These are phyloP conservation scores for Epichloe uncinata DNA, from an alignment of 2,329 filamentous ascomycete species.

Conservation along the genomic window DNA sequence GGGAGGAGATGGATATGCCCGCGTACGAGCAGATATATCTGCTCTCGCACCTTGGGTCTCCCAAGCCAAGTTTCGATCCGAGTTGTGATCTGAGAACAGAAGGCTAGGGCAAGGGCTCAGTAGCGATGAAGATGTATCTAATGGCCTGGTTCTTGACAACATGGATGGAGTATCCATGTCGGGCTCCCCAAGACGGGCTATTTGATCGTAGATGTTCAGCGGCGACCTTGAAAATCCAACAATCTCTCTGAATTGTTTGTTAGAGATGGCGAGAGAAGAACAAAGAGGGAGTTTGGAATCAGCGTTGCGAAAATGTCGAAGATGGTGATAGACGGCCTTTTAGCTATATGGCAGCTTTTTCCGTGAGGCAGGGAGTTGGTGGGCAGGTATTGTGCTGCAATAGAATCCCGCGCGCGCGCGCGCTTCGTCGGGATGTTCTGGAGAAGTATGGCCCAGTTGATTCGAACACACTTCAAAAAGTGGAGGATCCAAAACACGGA, in stretches of 20 bases:
- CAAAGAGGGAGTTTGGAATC: too few relatives aligned
- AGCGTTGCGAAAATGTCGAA: too few relatives aligned
- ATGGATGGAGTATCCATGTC: constrained; percentile 30
- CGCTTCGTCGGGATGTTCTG: too few relatives aligned
- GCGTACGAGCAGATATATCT: constrained; percentile 41
- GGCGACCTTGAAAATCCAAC: not conserved
- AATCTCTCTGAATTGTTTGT: too few relatives aligned
- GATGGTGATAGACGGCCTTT: too few relatives aligned
- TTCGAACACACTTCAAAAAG: too few relatives aligned
- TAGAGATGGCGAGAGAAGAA: too few relatives aligned
- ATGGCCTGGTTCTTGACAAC: constrained; percentile 34
- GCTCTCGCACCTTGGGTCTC: constrained; percentile 2
- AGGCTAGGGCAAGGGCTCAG: constrained; percentile 47
- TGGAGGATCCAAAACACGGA: too few relatives aligned
- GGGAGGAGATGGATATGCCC: constrained; percentile 59
- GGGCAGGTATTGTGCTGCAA: too few relatives aligned
- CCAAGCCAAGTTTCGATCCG: constrained; percentile 16
- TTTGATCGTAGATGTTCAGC: not conserved
- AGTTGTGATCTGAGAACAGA: constrained; percentile 40
- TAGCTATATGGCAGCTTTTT: not conserved
- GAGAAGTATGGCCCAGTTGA: too few relatives aligned
- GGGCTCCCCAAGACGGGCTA: constrained; percentile 26
- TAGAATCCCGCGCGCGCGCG: too few relatives aligned
- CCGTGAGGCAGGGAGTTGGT: not conserved
- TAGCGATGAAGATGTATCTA: constrained; percentile 29